These are phyloP conservation scores for Hypoxylon lenormandii DNA, from an alignment of 495 filamentous ascomycete genomes.

Conservation along the genomic window DNA sequence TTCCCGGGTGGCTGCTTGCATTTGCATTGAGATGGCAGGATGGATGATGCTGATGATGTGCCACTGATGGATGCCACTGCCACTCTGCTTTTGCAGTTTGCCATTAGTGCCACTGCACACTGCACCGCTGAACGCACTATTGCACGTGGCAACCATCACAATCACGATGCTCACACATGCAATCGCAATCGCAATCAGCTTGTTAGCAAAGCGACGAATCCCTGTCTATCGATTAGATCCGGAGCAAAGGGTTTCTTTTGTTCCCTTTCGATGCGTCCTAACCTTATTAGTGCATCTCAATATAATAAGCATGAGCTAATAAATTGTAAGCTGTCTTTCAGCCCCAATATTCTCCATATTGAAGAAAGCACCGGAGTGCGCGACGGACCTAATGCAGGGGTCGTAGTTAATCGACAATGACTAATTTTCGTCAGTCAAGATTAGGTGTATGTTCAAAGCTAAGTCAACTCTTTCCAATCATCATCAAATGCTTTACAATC, in stretches of 20 bases:
- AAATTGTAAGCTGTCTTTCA: conserved; percentile 27
- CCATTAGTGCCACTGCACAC: background rate
- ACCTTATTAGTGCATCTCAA: background rate
- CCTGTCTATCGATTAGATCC: conserved; percentile 9
- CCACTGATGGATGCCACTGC: background rate
- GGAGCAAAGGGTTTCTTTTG: background rate
- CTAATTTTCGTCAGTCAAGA: conserved; percentile 8
- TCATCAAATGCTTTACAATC: conserved; percentile 32
- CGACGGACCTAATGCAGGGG: background rate
- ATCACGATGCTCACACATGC: background rate
- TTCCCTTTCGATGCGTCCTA: background rate
- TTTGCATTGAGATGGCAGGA: no score
- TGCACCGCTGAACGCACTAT: background rate
- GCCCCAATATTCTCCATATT: background rate
- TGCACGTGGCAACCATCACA: conserved; percentile 1
- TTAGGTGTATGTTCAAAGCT: conserved; percentile 8
- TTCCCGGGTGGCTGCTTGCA: background rate
- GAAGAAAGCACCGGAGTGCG: background rate
- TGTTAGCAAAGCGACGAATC: background rate
- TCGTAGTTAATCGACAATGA: background rate
- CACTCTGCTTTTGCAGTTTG: no score
- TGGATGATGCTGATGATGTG: background rate
- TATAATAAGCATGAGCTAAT: conserved; percentile 43
- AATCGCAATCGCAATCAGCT: background rate
- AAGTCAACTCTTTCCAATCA: conserved; percentile 30